These are phyloP conservation scores for Schizochytrium sp. DNA, from an alignment of 108 stramenopile species.

Conservation along the genomic window DNA sequence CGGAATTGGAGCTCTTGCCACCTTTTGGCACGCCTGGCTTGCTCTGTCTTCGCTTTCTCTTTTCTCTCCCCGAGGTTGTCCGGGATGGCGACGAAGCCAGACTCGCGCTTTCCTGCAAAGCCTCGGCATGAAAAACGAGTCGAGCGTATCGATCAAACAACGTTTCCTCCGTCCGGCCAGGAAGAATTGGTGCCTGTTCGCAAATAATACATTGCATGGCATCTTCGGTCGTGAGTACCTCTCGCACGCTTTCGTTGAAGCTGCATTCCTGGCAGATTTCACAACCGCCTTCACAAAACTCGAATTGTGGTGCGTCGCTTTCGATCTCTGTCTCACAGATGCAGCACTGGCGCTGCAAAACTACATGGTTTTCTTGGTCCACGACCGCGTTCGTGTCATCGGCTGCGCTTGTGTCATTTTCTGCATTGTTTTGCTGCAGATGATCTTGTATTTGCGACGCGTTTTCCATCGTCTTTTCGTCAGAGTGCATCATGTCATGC, in stretches of 20 bases:
- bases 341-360: background rate
- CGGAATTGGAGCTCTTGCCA: no score
- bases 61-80: no score
- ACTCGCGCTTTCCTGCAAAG: background rate
- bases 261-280: background rate
- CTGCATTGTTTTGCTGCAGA: no score
- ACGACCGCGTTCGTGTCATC: no score
- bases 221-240: background rate
- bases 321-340: background rate
- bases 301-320: background rate
- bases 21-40: no score
- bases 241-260: background rate
- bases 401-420: no score
- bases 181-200: background rate
- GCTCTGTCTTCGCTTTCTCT: no score
- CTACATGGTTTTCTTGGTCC: no score
- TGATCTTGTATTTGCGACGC: no score
- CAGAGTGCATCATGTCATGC: no score
- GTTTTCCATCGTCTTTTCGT: no score
- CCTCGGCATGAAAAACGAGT: background rate
- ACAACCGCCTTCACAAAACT: background rate
- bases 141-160: background rate
- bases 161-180: background rate
- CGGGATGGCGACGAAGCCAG: background rate
- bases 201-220: background rate